These are phyloP conservation scores for Fusarium proliferatum DNA, from an alignment of 2,329 filamentous ascomycete genomes.

Conservation along the genomic window DNA sequence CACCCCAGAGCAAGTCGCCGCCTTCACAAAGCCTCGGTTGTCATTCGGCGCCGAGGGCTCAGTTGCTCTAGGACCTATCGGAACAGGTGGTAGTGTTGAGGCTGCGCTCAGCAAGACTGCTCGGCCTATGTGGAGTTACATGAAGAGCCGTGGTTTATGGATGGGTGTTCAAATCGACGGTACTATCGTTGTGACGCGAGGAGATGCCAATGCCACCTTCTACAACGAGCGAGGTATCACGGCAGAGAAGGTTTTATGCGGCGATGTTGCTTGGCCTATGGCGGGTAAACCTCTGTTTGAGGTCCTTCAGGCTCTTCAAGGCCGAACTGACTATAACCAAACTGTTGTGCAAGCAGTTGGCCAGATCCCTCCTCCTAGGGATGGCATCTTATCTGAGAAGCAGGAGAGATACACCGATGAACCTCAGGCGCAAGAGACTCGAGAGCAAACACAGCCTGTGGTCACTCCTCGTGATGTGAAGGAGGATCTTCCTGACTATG, in stretches of 20 bases:
- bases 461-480: neutral
- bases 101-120: conserved; percentile 46
- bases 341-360: conserved; percentile 45
- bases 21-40: conserved; percentile 73
- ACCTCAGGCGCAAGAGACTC: neutral
- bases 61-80: conserved; percentile 67
- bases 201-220: conserved; percentile 82
- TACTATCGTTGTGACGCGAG: conserved; percentile 79
- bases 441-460: neutral
- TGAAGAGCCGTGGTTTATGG: conserved; percentile 84
- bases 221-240: conserved; percentile 69
- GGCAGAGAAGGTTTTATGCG: conserved; percentile 50
- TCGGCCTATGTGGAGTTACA: conserved; percentile 81
- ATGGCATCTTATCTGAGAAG: conserved; percentile 47
- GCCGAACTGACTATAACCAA: conserved; percentile 43
- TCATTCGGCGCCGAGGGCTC: conserved; percentile 78
- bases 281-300: conserved; percentile 53
- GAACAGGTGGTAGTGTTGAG: conserved; percentile 70
- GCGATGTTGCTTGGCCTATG: conserved; percentile 55
- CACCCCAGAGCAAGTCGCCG: conserved; percentile 72
- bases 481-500: conserved; percentile 40
- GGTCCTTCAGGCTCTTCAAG: conserved; percentile 54
- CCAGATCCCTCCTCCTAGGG: conserved; percentile 33
- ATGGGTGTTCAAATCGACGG: conserved; percentile 84
- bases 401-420: conserved; percentile 34